A percentile compares a stretch with the other conserved stretches of the same genome.
Conservation (phyloP, 352 stramenopile genomes). For the Phytophthora brassicae region DNA sequence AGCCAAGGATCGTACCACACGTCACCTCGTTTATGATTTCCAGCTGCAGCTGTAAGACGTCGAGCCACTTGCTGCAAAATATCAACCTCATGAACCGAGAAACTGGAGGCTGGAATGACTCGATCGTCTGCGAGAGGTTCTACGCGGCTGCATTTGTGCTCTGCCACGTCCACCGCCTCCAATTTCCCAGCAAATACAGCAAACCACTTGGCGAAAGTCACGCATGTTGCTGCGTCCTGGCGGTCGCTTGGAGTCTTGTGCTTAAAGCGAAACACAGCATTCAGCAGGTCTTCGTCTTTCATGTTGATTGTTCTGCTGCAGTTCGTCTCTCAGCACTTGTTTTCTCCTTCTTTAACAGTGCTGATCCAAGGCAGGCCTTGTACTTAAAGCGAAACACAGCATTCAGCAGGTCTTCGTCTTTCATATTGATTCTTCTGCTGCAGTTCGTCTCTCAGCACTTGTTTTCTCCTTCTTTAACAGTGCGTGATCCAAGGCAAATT, state of each 20-base stretch:
- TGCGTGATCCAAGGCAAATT: not conserved
- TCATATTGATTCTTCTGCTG: constrained; percentile 7
- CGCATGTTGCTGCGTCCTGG: constrained; percentile 33
- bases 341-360: not conserved
- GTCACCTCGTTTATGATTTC: constrained; percentile 20
- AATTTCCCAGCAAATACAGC: constrained; percentile 18
- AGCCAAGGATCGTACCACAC: constrained; percentile 45
- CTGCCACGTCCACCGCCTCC: constrained; percentile 3
- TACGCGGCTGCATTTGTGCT: constrained; percentile 10
- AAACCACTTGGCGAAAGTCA: constrained; percentile 22
- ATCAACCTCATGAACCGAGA: constrained; percentile 34
- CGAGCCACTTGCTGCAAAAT: constrained; percentile 17
- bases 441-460: no score
- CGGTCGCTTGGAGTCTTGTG: constrained; percentile 35
- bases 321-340: no score
- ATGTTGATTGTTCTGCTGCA: constrained; percentile 2
- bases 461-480: not conserved
- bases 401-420: no score
- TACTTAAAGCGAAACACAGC: no score
- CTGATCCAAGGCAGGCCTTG: not conserved
- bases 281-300: constrained; percentile 23
- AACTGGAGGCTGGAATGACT: constrained; percentile 19
- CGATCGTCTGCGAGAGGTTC: constrained; percentile 28
- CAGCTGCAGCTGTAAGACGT: constrained; percentile 2
- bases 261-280: constrained; percentile 49